A percentile compares a stretch with the other conserved stretches of the same genome.
Conservation (phyloP, 225 moss, liverwort and hornwort genomes). For the Pleurozium schreberi region DNA sequence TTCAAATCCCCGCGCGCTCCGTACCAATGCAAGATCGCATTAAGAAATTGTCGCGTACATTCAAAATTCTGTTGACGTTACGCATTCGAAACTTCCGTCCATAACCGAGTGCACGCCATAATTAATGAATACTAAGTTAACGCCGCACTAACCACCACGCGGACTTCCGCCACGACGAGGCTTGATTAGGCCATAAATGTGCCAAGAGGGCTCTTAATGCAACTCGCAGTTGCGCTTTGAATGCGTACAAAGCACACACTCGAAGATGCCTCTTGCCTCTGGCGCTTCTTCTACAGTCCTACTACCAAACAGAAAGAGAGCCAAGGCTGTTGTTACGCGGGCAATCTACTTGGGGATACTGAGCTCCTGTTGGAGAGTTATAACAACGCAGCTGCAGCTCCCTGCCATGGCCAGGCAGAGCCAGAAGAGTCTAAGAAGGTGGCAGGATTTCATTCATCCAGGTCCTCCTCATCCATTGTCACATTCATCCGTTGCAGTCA, state of each 20-base stretch:
- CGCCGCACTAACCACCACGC: background rate
- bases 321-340: background rate
- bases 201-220: background rate
- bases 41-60: background rate
- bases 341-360: slow-evolving; percentile 25
- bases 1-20: background rate
- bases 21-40: background rate
- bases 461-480: background rate
- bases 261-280: slow-evolving; percentile 2
- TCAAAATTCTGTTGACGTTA: background rate
- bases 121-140: background rate
- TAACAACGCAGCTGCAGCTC: background rate
- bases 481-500: background rate
- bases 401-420: background rate
- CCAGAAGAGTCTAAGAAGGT: background rate
- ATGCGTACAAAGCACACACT: background rate
- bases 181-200: background rate
- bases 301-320: background rate
- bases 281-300: background rate
- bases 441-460: background rate
- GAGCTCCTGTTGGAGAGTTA: background rate
- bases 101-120: background rate
- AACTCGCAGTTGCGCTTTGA: background rate
- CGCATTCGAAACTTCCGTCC: background rate
- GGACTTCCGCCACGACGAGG: background rate